Evolutionary conservation across 2,329 filamentous ascomycete genomes (phyloP).

Genomic region (Talaromyces sp.): DNA sequence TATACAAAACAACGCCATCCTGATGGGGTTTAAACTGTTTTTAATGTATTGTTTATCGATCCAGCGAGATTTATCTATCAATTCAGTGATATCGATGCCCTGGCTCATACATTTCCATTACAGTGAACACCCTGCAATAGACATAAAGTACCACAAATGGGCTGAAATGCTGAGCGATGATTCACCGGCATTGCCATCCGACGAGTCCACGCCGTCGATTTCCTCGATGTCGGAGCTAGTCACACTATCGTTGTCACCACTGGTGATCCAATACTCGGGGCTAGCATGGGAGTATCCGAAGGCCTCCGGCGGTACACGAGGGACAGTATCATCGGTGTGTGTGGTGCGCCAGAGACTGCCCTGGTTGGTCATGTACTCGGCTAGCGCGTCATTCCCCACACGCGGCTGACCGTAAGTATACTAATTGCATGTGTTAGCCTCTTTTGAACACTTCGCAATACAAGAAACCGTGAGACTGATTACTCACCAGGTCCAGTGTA

Average conservation of each 20-base stretch:
- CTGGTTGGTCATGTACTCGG: conserved; percentile 42
- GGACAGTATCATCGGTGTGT: conserved; percentile 43
- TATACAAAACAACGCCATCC: no score
- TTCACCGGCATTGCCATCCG: conserved; percentile 32
- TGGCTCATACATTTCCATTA: not conserved
- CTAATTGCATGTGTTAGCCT: conserved; percentile 25
- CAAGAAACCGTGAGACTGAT: no score
- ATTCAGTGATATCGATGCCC: not conserved
- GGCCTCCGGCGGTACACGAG: conserved; percentile 38
- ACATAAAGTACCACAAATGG: conserved; percentile 2
- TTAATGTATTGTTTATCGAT: not conserved
- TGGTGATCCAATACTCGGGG: conserved; percentile 47
- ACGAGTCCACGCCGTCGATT: conserved; percentile 35
- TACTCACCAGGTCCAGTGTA: conserved; percentile 46
- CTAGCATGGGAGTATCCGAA: conserved; percentile 40
- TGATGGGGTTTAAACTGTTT: no score
- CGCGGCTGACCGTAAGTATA: conserved; percentile 49
- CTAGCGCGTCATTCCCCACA: conserved; percentile 43
- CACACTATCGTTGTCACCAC: conserved; percentile 29
- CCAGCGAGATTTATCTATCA: not conserved
- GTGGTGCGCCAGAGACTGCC: conserved; percentile 41
- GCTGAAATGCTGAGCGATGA: not conserved
- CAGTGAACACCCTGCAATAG: not conserved
- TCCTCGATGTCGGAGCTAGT: conserved; percentile 36
- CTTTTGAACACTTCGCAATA: no score